Conservation (phyloP, 2,329 filamentous ascomycete genomes). For the Cordyceps cateniannulata region DNA sequence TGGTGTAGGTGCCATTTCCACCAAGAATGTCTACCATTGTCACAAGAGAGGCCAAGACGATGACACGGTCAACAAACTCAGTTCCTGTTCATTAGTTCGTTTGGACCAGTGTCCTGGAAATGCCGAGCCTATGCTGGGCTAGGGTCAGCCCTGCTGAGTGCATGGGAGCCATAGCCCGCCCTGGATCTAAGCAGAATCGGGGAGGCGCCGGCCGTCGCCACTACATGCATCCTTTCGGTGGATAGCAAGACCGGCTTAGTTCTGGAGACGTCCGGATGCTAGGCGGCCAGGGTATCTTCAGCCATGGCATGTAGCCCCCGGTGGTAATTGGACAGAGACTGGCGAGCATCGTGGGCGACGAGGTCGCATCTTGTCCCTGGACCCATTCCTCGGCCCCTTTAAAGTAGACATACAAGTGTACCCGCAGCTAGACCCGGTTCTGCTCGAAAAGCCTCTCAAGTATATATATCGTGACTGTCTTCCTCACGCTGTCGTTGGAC, state of each 20-base stretch:
- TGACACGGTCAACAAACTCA: no score
- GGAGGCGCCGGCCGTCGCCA: not conserved
- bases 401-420: not conserved
- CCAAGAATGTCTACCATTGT: no score
- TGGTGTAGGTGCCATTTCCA: no score
- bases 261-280: not conserved
- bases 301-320: not conserved
- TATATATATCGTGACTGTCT: not conserved
- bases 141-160: not conserved
- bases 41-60: no score
- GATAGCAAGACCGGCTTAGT: not conserved
- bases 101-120: not conserved
- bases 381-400: not conserved
- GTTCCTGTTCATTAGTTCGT: not conserved
- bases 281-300: not conserved
- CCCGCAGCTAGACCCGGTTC: not conserved
- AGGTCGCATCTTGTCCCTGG: no score
- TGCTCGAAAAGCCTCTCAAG: not conserved
- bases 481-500: not conserved
- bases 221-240: not conserved
- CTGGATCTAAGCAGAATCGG: constrained; percentile 2
- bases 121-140: not conserved
- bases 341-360: not conserved
- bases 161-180: not conserved
- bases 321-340: not conserved